These are phyloP conservation scores for Gossypium lobatum DNA, from an alignment of 441 rosid genomes.

Conservation along the genomic window DNA sequence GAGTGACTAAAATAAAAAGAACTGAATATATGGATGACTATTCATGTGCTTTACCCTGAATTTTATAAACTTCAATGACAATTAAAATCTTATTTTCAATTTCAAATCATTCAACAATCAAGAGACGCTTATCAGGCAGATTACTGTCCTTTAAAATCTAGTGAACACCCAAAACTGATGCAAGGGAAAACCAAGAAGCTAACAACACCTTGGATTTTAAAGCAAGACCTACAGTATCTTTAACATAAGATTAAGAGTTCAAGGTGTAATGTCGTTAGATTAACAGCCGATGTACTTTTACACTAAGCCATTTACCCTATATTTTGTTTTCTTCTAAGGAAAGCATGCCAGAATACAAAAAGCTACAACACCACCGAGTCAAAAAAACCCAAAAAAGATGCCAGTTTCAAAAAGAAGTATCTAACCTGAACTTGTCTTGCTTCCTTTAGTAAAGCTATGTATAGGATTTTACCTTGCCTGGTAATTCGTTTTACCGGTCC, in stretches of 20 bases:
- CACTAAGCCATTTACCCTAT: neutral
- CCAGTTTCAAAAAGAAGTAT: neutral
- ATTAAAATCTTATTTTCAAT: neutral
- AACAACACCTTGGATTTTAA: neutral
- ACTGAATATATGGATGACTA: too few relatives aligned
- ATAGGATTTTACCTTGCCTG: slow-evolving; percentile 18
- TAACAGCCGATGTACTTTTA: neutral
- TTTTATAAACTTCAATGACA: neutral
- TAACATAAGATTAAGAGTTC: neutral
- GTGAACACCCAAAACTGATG: neutral
- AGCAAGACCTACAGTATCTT: neutral
- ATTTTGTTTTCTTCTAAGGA: neutral
- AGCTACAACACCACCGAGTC: neutral
- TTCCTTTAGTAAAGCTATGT: neutral
- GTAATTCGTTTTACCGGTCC: slow-evolving; percentile 19
- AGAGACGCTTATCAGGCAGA: neutral
- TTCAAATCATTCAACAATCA: neutral
- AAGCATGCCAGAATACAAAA: slow-evolving; percentile 4
- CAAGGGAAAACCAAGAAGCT: neutral
- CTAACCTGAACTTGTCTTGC: neutral
- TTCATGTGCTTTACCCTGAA: too few relatives aligned
- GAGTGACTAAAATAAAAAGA: too few relatives aligned
- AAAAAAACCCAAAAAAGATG: neutral
- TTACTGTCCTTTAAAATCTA: neutral
- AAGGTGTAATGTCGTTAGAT: neutral